A percentile compares a stretch with the other conserved stretches of the same genome.
phyloP scores from a whole-genome alignment of 768 basidiomycete species.

The Hygrocybe coccinea region DNA sequence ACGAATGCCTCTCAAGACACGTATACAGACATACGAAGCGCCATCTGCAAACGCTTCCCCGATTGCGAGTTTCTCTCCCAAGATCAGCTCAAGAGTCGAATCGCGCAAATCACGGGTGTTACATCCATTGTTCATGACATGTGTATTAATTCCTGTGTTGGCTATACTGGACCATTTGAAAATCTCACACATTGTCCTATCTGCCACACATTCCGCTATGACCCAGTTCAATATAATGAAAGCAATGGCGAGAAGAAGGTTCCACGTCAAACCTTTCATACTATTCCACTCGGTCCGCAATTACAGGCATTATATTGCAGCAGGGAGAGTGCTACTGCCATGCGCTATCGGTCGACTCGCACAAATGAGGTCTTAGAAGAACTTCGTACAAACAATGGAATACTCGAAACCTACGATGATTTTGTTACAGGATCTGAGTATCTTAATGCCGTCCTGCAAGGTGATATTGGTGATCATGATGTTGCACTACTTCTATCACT shows the following conservation, averaged over 20 bases:
- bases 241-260: slow-evolving; percentile 11
- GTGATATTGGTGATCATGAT: no score
- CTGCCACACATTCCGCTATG: slow-evolving; percentile 26
- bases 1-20: slow-evolving; percentile 27
- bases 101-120: slow-evolving; percentile 28
- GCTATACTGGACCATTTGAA: slow-evolving; percentile 33
- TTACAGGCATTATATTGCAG: slow-evolving; percentile 29
- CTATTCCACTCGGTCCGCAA: slow-evolving; percentile 35
- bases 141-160: slow-evolving; percentile 37
- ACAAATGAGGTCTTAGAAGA: neutral
- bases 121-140: slow-evolving; percentile 30
- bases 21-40: slow-evolving; percentile 22
- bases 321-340: slow-evolving; percentile 15
- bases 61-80: slow-evolving; percentile 12
- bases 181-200: slow-evolving; percentile 21
- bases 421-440: no score
- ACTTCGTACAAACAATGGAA: no score
- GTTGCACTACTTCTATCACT: no score
- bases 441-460: no score
- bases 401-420: no score
- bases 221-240: slow-evolving; percentile 9
- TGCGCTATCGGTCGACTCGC: slow-evolving; percentile 17
- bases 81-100: slow-evolving; percentile 9
- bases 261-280: slow-evolving; percentile 26
- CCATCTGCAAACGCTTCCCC: slow-evolving; percentile 9